Evolutionary conservation across 495 filamentous ascomycete genomes (phyloP).

Genomic region (Paragyromitra xinjiangensis): DNA sequence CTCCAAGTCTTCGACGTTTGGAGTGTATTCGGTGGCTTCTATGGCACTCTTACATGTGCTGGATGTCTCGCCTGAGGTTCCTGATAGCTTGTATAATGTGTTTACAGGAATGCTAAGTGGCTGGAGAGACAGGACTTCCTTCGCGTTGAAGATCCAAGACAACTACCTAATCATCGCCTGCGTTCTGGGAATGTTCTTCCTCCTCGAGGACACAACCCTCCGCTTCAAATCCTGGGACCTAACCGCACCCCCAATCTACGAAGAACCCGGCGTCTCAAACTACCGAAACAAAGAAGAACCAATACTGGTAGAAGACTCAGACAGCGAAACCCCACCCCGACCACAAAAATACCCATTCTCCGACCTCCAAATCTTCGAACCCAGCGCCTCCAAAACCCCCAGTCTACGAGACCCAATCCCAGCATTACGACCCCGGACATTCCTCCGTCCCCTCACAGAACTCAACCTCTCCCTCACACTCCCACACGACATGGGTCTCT

Average conservation of each 20-base stretch:
- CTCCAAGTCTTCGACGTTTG: slow-evolving; percentile 35
- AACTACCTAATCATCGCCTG: slow-evolving; percentile 35
- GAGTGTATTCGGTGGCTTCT: slow-evolving; percentile 34
- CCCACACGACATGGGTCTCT: slow-evolving; percentile 19
- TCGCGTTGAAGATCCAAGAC: slow-evolving; percentile 35
- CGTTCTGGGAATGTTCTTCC: slow-evolving; percentile 31
- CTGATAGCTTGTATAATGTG: slow-evolving; percentile 26
- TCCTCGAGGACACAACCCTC: slow-evolving; percentile 20
- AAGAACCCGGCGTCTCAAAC: not conserved
- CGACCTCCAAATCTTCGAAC: slow-evolving; percentile 19
- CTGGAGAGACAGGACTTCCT: slow-evolving; percentile 31
- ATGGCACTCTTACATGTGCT: slow-evolving; percentile 34
- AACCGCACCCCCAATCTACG: slow-evolving; percentile 30
- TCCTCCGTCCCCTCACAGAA: slow-evolving; percentile 14
- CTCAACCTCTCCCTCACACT: not conserved
- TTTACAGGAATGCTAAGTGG: slow-evolving; percentile 33
- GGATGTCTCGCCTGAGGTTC: slow-evolving; percentile 30
- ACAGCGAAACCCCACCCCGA: not conserved
- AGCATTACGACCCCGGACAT: slow-evolving; percentile 5
- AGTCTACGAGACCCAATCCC: not conserved
- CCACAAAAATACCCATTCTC: slow-evolving; percentile 24
- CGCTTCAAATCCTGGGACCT: slow-evolving; percentile 39
- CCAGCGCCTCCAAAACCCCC: not conserved
- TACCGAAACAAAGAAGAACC: not conserved
- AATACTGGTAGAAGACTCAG: not conserved